Conservation (phyloP, 2,329 filamentous ascomycete genomes). For the Fusarium sp. region DNA sequence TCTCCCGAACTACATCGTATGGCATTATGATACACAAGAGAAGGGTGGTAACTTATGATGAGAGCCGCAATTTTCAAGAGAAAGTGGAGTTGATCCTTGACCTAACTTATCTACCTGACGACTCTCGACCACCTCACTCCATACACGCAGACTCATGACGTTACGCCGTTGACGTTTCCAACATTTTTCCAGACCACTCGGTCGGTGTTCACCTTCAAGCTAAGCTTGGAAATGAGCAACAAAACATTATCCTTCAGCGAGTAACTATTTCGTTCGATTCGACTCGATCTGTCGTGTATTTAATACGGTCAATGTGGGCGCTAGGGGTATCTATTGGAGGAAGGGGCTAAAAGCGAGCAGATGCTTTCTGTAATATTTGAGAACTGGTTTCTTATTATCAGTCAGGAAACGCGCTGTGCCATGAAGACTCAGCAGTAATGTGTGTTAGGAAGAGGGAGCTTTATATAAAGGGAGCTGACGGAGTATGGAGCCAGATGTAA, state of each 20-base stretch:
- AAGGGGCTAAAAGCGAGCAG: conserved; percentile 29
- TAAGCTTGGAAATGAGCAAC: conserved; percentile 5
- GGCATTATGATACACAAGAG: conserved; percentile 97
- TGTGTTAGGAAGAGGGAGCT: conserved; percentile 24
- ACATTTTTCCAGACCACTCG: conserved; percentile 5
- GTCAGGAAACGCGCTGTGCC: conserved; percentile 1
- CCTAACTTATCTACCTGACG: not conserved
- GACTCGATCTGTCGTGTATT: conserved; percentile 14
- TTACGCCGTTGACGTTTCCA: conserved; percentile 37
- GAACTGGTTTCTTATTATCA: conserved; percentile 44
- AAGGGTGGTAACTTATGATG: conserved; percentile 81
- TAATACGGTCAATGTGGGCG: conserved; percentile 31
- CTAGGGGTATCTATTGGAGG: conserved; percentile 30
- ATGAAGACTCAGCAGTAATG: not conserved
- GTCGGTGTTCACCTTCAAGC: not conserved
- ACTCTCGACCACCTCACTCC: conserved; percentile 5
- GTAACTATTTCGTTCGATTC: conserved; percentile 1
- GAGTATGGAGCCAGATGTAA: conserved; percentile 29
- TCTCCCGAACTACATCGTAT: conserved; percentile 96
- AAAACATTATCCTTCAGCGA: conserved; percentile 1
- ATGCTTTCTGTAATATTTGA: conserved; percentile 44
- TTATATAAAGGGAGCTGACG: conserved; percentile 13
- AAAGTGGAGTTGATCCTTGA: conserved; percentile 6
- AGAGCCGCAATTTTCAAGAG: conserved; percentile 1
- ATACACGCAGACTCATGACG: conserved; percentile 26